Base-by-base conservation (phyloP, 2,329 filamentous ascomycete genomes). In the Phoma sp. region DNA sequence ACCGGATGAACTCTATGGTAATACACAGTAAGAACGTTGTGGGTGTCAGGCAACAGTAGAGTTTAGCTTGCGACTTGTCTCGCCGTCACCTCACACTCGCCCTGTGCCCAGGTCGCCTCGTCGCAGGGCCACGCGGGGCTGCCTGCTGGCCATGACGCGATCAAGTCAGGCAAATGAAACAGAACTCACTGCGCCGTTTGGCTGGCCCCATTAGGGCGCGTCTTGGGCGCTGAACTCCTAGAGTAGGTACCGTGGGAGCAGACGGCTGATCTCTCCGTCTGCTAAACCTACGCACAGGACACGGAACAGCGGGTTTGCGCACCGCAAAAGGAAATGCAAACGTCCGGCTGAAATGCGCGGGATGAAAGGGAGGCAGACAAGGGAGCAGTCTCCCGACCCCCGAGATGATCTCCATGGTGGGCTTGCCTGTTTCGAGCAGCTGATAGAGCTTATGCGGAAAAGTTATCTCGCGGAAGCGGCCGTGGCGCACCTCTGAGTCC, bases 51-150 rank as follows among this genome's bases (percentile, higher is more conserved):
- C 52, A 46, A 11, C 46, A 45, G 41, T 18, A 50, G 25, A 44
- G 56, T 69, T 64, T 63, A 44, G 56, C 68, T 64, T 63, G 47
- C 33, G 50, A 47, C 47, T 13, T 45, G 55, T 65, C 65, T 66
- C 52, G 66, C 62, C 61, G 63, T 58, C 35, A 33, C 35, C 41
- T 33, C 37, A 14, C 14, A 9, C 27, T 29, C 9, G 27, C 27
- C 27, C 27, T 25, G 41, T 49, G 36, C 47, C 41, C 58, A 44
- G 57, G 48, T 42, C 50, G 35, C 45, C 35, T 43, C 44, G 25
- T 42, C 35, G 35, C 13, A 11, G 27, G 27, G 9, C 27, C 6
- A 29, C 27, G 27, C 27, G 32, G 27, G 24, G 18, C 37, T 42
- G 23, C n/a, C 43, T 50, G 18, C 39, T 48, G 27, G 27, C 9